Percentiles rank a stretch among this genome's conserved stretches.
These are phyloP conservation scores for Glycyrrhiza uralensis DNA, from an alignment of 306 rosid genomes.

Conservation along the genomic window DNA sequence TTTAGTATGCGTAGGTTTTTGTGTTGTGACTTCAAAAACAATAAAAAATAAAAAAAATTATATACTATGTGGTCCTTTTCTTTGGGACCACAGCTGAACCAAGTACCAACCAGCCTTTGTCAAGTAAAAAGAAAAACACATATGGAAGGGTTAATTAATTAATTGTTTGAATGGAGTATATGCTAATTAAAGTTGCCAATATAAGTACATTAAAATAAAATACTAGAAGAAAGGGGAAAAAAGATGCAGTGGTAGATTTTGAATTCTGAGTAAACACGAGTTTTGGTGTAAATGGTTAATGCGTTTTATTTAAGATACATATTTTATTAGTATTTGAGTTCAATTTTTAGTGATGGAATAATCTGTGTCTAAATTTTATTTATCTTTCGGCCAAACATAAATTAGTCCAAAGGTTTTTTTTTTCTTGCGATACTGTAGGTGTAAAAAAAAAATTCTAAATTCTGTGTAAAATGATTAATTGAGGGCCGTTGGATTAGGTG, in stretches of 20 bases:
- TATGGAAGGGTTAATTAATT: neutral
- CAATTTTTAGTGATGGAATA: no score
- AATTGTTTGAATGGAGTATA: neutral
- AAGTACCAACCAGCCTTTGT: conserved; percentile 19
- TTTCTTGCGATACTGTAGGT: no score
- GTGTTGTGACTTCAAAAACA: neutral
- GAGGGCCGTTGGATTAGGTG: neutral
- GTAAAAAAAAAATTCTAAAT: no score
- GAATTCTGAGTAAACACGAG: neutral
- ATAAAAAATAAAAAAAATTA: no score
- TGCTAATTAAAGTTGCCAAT: neutral
- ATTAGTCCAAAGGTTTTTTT: no score
- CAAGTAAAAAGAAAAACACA: neutral
- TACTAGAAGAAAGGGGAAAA: neutral
- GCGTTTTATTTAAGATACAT: no score
- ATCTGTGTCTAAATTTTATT: no score
- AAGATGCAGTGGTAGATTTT: conserved; percentile 8
- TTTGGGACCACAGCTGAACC: conserved; percentile 41
- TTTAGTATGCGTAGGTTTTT: conserved; percentile 23
- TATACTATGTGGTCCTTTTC: conserved; percentile 19
- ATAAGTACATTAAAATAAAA: neutral
- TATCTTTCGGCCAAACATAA: no score
- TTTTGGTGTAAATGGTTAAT: no score
- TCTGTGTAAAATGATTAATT: no score
- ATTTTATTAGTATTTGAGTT: no score